phyloP scores from a whole-genome alignment of 2,329 filamentous ascomycete genomes.

The Lomentospora prolificans region DNA sequence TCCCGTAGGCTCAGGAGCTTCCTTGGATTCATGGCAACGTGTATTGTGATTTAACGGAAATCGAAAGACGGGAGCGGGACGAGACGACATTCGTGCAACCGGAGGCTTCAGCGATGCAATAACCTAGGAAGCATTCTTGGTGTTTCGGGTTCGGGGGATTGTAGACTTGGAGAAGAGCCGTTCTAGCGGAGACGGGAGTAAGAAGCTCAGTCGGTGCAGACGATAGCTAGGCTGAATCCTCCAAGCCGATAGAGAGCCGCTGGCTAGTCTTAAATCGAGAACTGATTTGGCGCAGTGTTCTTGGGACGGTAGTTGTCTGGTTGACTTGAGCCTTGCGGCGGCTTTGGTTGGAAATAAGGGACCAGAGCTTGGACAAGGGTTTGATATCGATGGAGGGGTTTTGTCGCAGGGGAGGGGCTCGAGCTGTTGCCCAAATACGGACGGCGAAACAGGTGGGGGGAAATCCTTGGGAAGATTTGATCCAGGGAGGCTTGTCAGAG shows the following conservation, averaged over 20 bases:
- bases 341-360: not conserved
- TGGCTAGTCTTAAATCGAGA: not conserved
- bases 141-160: not conserved
- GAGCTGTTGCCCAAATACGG: constrained; percentile 1
- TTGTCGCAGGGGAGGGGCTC: constrained; percentile 2
- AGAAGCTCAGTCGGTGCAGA: too few relatives aligned
- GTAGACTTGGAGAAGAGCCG: too few relatives aligned
- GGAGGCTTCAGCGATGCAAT: not conserved
- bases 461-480: not conserved
- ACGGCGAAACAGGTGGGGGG: not conserved
- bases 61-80: not conserved
- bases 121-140: not conserved
- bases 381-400: not conserved
- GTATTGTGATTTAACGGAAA: not conserved
- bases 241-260: too few relatives aligned
- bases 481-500: not conserved
- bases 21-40: constrained; percentile 43
- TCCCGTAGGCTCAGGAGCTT: constrained; percentile 64
- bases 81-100: not conserved
- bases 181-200: too few relatives aligned
- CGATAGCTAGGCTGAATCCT: not conserved
- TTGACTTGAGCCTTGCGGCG: not conserved
- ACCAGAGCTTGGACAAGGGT: not conserved
- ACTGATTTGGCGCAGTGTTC: too few relatives aligned
- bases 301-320: not conserved